phyloP scores from a whole-genome alignment of 352 stramenopile genomes.

The Phytopythium mirpurense region DNA sequence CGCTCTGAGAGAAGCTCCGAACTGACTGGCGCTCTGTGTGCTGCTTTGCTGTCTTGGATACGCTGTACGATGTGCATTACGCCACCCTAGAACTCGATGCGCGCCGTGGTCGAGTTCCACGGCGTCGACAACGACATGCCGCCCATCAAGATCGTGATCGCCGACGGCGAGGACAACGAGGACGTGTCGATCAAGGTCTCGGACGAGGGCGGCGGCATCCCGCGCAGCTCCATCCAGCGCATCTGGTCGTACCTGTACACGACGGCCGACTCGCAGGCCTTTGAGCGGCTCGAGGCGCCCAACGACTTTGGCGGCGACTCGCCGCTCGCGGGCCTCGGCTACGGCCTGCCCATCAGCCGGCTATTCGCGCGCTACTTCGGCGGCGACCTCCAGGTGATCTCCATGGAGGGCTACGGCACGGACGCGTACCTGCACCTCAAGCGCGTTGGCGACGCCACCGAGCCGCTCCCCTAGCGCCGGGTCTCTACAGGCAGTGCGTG shows the following conservation, averaged over 20 bases:
- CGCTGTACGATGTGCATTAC: too few relatives aligned
- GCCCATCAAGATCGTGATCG: slow-evolving; percentile 99
- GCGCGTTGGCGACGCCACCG: slow-evolving; percentile 87
- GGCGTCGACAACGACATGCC: slow-evolving; percentile 97
- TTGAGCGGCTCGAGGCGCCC: slow-evolving; percentile 84
- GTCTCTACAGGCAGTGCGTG: too few relatives aligned
- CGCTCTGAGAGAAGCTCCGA: too few relatives aligned
- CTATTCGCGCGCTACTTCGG: slow-evolving; percentile 99
- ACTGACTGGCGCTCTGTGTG: too few relatives aligned
- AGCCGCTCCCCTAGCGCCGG: slow-evolving; percentile 84
- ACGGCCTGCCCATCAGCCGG: slow-evolving; percentile 94
- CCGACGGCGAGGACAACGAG: slow-evolving; percentile 98
- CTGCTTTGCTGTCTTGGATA: too few relatives aligned
- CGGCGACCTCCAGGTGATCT: slow-evolving; percentile 99
- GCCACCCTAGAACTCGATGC: slow-evolving; percentile 94
- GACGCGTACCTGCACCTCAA: slow-evolving; percentile 96
- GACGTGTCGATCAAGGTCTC: slow-evolving; percentile 99
- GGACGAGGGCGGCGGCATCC: slow-evolving; percentile 99
- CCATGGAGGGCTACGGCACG: slow-evolving; percentile 99
- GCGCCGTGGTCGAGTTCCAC: slow-evolving; percentile 97
- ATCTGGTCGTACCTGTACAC: slow-evolving; percentile 99
- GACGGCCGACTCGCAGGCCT: slow-evolving; percentile 94
- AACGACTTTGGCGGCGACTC: slow-evolving; percentile 86
- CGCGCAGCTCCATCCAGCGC: slow-evolving; percentile 95
- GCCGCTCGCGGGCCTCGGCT: slow-evolving; percentile 94